Conservation (phyloP, 148 eudicot species). For the Agrostemma githago region DNA sequence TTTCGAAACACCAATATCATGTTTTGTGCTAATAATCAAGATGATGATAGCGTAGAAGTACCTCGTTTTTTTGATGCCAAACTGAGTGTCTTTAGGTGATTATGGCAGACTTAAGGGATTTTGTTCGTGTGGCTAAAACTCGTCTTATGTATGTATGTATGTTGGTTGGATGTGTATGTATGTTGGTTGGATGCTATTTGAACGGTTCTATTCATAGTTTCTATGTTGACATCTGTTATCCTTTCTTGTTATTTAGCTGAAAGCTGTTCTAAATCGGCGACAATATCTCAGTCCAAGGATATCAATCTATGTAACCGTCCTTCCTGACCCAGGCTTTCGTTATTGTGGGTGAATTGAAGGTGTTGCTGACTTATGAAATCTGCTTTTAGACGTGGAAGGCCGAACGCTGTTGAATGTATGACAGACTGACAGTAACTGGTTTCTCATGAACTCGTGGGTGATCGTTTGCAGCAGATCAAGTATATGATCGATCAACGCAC, state of each 20-base stretch:
- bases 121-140: not conserved
- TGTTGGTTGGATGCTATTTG: too few relatives aligned
- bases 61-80: not conserved
- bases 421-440: slow-evolving; percentile 5
- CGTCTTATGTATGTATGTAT: not conserved
- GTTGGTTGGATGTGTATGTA: too few relatives aligned
- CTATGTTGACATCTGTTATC: not conserved
- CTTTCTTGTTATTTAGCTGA: not conserved
- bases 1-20: not conserved
- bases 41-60: not conserved
- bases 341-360: slow-evolving; percentile 3
- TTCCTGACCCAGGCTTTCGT: not conserved
- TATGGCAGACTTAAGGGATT: not conserved
- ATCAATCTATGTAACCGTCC: not conserved
- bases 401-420: not conserved
- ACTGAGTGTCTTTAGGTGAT: not conserved
- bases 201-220: not conserved
- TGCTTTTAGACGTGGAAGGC: not conserved
- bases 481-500: slow-evolving; percentile 15
- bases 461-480: slow-evolving; percentile 14
- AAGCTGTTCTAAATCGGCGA: not conserved
- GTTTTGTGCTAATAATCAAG: too few relatives aligned
- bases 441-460: slow-evolving; percentile 9
- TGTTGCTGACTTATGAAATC: not conserved
- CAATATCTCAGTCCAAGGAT: not conserved